Evolutionary conservation across 257 asterid genomes (phyloP).

Genomic region (Nicotiana benthamiana): DNA sequence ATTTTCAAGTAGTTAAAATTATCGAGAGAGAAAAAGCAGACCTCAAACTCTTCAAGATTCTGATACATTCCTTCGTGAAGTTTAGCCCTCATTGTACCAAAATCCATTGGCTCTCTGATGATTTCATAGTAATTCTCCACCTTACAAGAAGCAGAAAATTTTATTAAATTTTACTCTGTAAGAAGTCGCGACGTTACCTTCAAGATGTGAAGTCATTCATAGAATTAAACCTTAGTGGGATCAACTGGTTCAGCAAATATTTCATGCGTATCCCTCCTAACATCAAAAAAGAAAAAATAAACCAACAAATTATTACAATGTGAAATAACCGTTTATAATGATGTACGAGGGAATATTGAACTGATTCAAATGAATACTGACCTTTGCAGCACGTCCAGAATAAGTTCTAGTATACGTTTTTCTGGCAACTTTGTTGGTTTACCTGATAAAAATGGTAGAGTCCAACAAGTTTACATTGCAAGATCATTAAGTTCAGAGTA

Average conservation of each 20-base stretch:
- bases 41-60: slow-evolving; percentile 75
- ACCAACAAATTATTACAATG: neutral
- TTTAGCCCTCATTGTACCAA: slow-evolving; percentile 94
- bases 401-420: slow-evolving; percentile 53
- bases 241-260: slow-evolving; percentile 88
- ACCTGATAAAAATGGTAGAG: slow-evolving; percentile 12
- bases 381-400: slow-evolving; percentile 78
- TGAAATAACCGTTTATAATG: neutral
- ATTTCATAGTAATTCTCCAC: slow-evolving; percentile 74
- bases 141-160: slow-evolving; percentile 20
- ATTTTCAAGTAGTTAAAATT: neutral
- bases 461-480: neutral
- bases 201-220: neutral
- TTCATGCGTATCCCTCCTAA: slow-evolving; percentile 69
- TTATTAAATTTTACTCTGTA: neutral
- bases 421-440: slow-evolving; percentile 43
- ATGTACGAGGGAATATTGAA: neutral
- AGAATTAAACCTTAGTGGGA: slow-evolving; percentile 46
- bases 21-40: slow-evolving; percentile 13
- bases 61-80: slow-evolving; percentile 82
- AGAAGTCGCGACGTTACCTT: neutral
- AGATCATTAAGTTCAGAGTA: neutral
- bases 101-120: slow-evolving; percentile 86
- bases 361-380: slow-evolving; percentile 3
- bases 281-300: neutral